These are phyloP conservation scores for Colletotrichum tofieldiae DNA, from an alignment of 2,329 filamentous ascomycete genomes.

Conservation along the genomic window DNA sequence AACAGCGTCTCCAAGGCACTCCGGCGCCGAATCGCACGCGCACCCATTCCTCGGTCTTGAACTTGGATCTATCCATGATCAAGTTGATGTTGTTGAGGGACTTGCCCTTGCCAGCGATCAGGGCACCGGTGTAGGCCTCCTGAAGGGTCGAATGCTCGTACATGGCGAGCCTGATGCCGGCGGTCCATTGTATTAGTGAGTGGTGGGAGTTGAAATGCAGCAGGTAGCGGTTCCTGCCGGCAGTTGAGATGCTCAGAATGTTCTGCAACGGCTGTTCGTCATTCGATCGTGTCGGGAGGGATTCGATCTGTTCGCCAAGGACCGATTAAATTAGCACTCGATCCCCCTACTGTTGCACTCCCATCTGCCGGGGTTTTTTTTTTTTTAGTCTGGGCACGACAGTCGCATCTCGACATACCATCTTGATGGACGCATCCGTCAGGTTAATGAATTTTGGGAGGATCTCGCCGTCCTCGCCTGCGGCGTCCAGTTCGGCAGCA, in stretches of 20 bases:
- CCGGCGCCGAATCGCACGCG: slow-evolving; percentile 95
- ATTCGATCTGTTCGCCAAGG: slow-evolving; percentile 77
- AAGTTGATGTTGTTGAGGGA: slow-evolving; percentile 88
- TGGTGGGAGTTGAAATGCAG: slow-evolving; percentile 97
- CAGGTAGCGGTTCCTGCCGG: slow-evolving; percentile 94
- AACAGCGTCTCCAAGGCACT: slow-evolving; percentile 95
- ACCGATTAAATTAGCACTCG: slow-evolving; percentile 35
- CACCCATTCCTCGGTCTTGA: slow-evolving; percentile 92
- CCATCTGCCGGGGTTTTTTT: neutral
- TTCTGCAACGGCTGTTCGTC: slow-evolving; percentile 90
- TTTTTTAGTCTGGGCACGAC: slow-evolving; percentile 6
- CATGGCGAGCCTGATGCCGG: slow-evolving; percentile 93
- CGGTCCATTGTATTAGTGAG: slow-evolving; percentile 95
- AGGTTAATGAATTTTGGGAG: slow-evolving; percentile 95
- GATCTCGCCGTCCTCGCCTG: slow-evolving; percentile 87
- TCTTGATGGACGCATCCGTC: slow-evolving; percentile 97
- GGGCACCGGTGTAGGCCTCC: slow-evolving; percentile 95
- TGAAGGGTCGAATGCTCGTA: slow-evolving; percentile 94
- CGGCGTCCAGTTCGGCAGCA: slow-evolving; percentile 89
- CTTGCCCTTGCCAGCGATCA: slow-evolving; percentile 96
- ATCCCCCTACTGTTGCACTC: slow-evolving; percentile 18
- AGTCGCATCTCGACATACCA: slow-evolving; percentile 72
- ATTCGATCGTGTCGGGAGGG: slow-evolving; percentile 84
- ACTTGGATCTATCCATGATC: slow-evolving; percentile 86
- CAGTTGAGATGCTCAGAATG: slow-evolving; percentile 95